Evolutionary conservation across 2,329 filamentous ascomycete species (phyloP).

Genomic region (Didymella sp.): DNA sequence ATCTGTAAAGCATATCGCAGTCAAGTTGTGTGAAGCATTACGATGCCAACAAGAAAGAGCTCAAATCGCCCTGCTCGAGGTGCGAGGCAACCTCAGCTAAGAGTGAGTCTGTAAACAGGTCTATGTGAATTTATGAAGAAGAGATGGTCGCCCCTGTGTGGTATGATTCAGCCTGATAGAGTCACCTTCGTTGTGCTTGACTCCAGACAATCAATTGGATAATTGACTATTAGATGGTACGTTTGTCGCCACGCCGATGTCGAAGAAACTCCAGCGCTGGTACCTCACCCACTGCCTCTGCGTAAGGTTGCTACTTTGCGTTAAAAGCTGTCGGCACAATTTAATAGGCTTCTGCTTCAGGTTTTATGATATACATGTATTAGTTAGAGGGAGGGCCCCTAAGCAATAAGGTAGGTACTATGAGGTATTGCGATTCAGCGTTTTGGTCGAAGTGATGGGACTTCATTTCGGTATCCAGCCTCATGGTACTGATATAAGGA

Average conservation of each 20-base stretch:
- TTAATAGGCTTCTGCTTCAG: background rate
- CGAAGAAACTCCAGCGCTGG: conserved; percentile 20
- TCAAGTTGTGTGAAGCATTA: background rate
- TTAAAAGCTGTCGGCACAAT: background rate
- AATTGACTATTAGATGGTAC: no score
- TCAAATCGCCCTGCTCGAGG: background rate
- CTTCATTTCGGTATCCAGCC: no score
- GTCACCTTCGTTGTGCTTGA: background rate
- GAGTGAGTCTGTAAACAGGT: background rate
- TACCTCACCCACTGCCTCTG: conserved; percentile 7
- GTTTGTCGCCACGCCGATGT: no score
- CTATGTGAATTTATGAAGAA: background rate
- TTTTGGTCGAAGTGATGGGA: no score
- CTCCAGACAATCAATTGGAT: background rate
- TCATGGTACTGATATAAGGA: no score
- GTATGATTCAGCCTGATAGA: background rate
- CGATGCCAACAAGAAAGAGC: background rate
- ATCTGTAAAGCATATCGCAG: background rate
- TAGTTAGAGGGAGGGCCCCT: no score
- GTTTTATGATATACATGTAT: background rate
- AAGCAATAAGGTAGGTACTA: no score
- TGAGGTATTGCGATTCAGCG: no score
- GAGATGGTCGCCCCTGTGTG: background rate
- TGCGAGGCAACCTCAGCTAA: background rate
- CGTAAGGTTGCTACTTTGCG: background rate